phyloP scores from a whole-genome alignment of 1,139 yeast species.

The Meyerozyma carpophila region DNA sequence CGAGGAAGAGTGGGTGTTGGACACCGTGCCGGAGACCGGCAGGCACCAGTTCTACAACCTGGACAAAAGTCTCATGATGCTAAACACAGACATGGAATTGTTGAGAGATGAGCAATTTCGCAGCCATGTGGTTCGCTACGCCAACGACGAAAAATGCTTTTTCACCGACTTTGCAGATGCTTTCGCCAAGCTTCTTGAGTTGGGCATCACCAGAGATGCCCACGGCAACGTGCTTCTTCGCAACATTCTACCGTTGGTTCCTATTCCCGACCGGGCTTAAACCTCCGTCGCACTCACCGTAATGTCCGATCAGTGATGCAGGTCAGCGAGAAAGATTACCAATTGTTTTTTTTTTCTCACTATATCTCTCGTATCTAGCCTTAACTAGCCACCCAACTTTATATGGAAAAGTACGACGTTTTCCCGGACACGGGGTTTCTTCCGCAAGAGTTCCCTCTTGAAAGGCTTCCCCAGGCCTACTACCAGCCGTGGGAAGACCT shows the following conservation, averaged over 20 bases:
- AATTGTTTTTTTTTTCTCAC: neutral
- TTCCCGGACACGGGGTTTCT: conserved; percentile 71
- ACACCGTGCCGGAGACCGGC: conserved; percentile 36
- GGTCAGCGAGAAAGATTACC: neutral
- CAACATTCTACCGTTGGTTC: neutral
- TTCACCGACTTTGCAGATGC: conserved; percentile 48
- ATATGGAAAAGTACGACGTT: conserved; percentile 59
- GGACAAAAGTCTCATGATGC: conserved; percentile 52
- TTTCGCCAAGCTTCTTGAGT: conserved; percentile 52
- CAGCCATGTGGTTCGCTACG: conserved; percentile 49
- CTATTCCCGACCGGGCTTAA: neutral
- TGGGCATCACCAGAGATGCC: conserved; percentile 35
- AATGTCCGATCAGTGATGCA: neutral
- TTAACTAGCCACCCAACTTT: neutral
- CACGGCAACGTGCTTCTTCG: conserved; percentile 11
- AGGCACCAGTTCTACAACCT: conserved; percentile 30
- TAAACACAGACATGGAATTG: conserved; percentile 58
- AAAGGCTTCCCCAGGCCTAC: conserved; percentile 53
- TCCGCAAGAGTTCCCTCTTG: conserved; percentile 63
- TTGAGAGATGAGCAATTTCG: conserved; percentile 43
- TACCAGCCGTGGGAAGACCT: conserved; percentile 76
- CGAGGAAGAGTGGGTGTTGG: conserved; percentile 26
- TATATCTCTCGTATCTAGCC: neutral
- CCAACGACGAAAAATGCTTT: conserved; percentile 47
- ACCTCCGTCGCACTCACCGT: neutral